phyloP scores from a whole-genome alignment of 352 stramenopile genomes.

The Pythium sp. region DNA sequence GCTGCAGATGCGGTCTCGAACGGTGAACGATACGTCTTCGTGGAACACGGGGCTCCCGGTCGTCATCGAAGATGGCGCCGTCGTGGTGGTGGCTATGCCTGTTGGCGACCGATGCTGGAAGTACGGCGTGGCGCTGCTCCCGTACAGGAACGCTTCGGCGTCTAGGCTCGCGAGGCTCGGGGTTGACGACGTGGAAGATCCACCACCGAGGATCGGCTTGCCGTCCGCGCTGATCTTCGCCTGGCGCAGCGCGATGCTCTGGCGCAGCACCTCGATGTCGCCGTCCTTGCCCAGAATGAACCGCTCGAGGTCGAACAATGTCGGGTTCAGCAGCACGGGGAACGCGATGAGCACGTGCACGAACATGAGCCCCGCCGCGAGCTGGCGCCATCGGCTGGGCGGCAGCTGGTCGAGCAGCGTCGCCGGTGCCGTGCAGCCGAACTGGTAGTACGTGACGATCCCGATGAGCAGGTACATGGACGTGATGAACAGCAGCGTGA shows the following conservation, averaged over 20 bases:
- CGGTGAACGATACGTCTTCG: constrained; percentile 29
- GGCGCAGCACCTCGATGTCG: constrained; percentile 53
- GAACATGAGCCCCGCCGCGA: constrained; percentile 46
- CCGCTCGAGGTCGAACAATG: constrained; percentile 62
- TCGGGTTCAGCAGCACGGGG: constrained; percentile 59
- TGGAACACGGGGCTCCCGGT: constrained; percentile 2
- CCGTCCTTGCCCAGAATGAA: constrained; percentile 57
- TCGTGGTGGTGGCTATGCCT: too few relatives aligned
- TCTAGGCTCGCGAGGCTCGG: constrained; percentile 36
- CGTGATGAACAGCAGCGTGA: constrained; percentile 70
- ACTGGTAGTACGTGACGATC: constrained; percentile 67
- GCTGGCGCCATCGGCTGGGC: constrained; percentile 24
- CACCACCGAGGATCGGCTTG: constrained; percentile 38
- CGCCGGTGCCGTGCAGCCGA: constrained; percentile 55
- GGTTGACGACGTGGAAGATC: not conserved
- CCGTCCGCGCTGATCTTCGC: constrained; percentile 28
- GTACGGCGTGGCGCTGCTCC: constrained; percentile 36
- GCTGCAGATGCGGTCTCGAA: constrained; percentile 45
- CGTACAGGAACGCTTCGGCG: constrained; percentile 49
- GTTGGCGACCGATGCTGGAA: constrained; percentile 27
- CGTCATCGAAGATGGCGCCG: not conserved
- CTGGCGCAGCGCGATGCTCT: constrained; percentile 34
- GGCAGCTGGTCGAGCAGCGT: constrained; percentile 62
- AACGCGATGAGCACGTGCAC: constrained; percentile 64
- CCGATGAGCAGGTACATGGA: constrained; percentile 71